Base-by-base conservation (phyloP, 1,139 yeast species). In the Diutina scorzettiae region DNA sequence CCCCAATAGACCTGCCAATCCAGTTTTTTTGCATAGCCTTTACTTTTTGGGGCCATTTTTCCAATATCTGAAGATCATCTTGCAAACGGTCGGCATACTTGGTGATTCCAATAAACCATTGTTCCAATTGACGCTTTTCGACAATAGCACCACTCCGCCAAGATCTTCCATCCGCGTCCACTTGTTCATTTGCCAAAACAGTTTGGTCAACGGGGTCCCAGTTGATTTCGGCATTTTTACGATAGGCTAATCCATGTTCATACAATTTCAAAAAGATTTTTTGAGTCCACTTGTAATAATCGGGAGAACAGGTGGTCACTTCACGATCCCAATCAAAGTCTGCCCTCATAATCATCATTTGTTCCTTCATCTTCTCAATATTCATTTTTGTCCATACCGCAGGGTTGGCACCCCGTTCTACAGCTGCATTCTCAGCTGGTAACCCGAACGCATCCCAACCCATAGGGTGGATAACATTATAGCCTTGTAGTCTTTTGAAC, bases 381-480 rank as follows among this genome's bases (percentile, higher is more conserved):
- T 91, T 91, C 8, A 66, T 53, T 39, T 65, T 67, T 0, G 98
- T 91, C 98, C 98, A 91, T 0, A 62, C 69, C 0, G 76, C 74
- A 0, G 98, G 96, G 48, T 77, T 78, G 14, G 84, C 70, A 0
- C 79, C 78, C 48, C 95, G 64, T 56, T 89, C 96, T 25, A 85
- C 78, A 0, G 98, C 98, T 0, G 98, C 98, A 59, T 91, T 91
- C 56, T 91, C 98, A 0, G 98, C 98, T 0, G 98, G 98, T 33
- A 91, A 66, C 0, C 98, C 98, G 66, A 91, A 91, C 0, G 97
- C 95, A 65, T 91, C 98, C 96, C 97, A 91, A 0, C 98, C 98
- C 95, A 91, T 89, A 0, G 98, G 96, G 56, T 91, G 95, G 5
- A 89, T 69, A 16, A 89, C 96, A 37, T 78, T 64, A 48, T 70